Evolutionary conservation across 352 stramenopile species (phyloP).

Genomic region (Globisporangium spinosum): DNA sequence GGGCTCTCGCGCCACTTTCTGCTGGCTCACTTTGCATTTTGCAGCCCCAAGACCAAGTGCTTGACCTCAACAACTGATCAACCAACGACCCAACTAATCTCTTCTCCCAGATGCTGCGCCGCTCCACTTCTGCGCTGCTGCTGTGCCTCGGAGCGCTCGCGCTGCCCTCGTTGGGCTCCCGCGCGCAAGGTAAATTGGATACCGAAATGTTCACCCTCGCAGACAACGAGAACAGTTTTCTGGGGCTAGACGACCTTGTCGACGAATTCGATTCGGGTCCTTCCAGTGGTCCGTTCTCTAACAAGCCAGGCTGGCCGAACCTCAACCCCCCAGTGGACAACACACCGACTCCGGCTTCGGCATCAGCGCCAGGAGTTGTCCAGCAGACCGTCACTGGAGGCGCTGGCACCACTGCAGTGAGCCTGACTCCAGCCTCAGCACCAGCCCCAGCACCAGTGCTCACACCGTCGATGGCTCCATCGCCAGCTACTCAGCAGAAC

Average conservation of each 20-base stretch:
- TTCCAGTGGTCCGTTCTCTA: slow-evolving; percentile 8
- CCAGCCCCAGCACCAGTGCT: neutral
- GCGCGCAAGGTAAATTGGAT: neutral
- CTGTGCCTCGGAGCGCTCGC: slow-evolving; percentile 4
- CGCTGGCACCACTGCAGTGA: neutral
- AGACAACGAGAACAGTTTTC: neutral
- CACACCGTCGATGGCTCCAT: slow-evolving; percentile 4
- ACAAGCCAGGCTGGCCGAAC: slow-evolving; percentile 8
- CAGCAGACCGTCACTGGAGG: neutral
- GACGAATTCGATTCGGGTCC: slow-evolving; percentile 1
- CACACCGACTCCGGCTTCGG: neutral
- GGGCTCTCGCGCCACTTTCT: neutral
- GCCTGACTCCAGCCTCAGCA: neutral
- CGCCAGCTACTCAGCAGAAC: neutral
- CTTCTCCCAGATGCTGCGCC: neutral
- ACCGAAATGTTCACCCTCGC: neutral
- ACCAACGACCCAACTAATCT: neutral
- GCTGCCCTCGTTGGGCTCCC: neutral
- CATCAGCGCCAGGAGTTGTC: neutral
- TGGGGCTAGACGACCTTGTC: neutral
- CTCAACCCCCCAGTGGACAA: neutral
- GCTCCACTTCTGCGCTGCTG: neutral
- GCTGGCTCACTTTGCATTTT: slow-evolving; percentile 5
- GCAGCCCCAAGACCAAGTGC: slow-evolving; percentile 8
- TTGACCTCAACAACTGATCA: slow-evolving; percentile 2